Evolutionary conservation across 2,329 filamentous ascomycete genomes (phyloP), one percentile per base, ranked within the genome.

Genomic region (Onygenales sp.): DNA sequence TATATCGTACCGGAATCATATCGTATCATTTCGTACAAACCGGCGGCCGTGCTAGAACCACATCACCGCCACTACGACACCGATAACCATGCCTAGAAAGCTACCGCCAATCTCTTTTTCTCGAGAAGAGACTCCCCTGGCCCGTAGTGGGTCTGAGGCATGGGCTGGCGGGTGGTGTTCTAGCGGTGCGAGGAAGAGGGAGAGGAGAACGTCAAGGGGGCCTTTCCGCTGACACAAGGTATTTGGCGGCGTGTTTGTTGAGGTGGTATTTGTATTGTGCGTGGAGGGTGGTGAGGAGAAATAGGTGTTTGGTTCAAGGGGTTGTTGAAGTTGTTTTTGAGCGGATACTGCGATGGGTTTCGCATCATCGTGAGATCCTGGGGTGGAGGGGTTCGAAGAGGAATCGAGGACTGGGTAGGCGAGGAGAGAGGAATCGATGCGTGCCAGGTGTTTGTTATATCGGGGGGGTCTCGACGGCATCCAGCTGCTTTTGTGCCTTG

Each of bases 91-190:
- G 9, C 45, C 52, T 21, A 54, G 33, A 38, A 47, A 50, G 38
- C 52, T 54, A 8, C 52, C 52, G 10, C 46, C 36, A 27, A 54
- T 42, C n/a, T 54, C 52, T 3, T 44, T 54, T 14, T 45, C 43
- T 2, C 43, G 17, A 3, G 42, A 52, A 17, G 43, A 14, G 21
- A 41, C 32, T 41, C 36, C 13, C 11, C 10, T 11, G n/a, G 32
- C 13, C 1, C 7, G 39, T 5, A 33, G 17, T 42, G 17, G 47
- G n/a, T 7, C 36, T 42, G 38, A 7, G 13, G 17, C 35, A 33
- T 13, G 27, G 17, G n/a, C 11, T n/a, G 21, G 27, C 17, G 33
- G 10, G 43, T 32, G 38, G 14, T 33, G 31, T 51, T 43, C 13
- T 33, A 21, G 38, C 8, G 14, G 27, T 45, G 14, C 13, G 17